These are phyloP conservation scores for Flaveria linearis DNA, from an alignment of 129 eudicot genomes.

Conservation along the genomic window DNA sequence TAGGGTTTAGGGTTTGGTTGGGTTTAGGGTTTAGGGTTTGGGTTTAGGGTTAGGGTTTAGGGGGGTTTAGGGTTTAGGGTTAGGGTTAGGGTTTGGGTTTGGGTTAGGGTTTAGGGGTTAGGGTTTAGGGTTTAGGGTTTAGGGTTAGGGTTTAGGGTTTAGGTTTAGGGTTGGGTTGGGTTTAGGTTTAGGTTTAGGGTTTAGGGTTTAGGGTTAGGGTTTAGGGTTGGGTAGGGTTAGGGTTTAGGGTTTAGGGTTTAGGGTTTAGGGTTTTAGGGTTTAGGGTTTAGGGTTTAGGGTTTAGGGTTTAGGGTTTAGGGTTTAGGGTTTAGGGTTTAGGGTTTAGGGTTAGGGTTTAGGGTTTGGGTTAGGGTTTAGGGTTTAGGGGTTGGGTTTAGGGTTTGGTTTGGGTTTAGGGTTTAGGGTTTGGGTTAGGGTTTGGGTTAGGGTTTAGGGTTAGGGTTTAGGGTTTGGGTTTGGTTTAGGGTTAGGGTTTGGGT, in stretches of 20 bases:
- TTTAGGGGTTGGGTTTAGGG: slow-evolving; percentile 26
- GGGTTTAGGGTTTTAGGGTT: slow-evolving; percentile 18
- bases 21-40: slow-evolving; percentile 15
- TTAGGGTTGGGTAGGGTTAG: slow-evolving; percentile 13
- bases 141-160: slow-evolving; percentile 15
- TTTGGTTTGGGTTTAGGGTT: slow-evolving; percentile 29
- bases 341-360: too few species aligned
- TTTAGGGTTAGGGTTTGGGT: too few species aligned
- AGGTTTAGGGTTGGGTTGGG: slow-evolving; percentile 13
- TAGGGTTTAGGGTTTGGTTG: slow-evolving; percentile 2
- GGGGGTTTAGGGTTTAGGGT: slow-evolving; percentile 11
- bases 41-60: slow-evolving; percentile 4
- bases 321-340: slow-evolving; percentile 18
- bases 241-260: slow-evolving; percentile 14
- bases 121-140: slow-evolving; percentile 7
- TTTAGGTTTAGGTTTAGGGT: slow-evolving; percentile 2
- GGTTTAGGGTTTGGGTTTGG: too few species aligned
- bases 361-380: slow-evolving; percentile 20
- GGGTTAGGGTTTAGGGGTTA: not conserved
- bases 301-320: too few species aligned
- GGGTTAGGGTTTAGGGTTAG: slow-evolving; percentile 37
- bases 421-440: slow-evolving; percentile 29
- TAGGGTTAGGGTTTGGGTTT: slow-evolving; percentile 11
- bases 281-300: slow-evolving; percentile 23
- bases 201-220: slow-evolving; percentile 4